Evolutionary conservation across 1,284 basidiomycete species (phyloP), one percentile per base, ranked within the genome.

Genomic region (Malassezia arunalokei): DNA sequence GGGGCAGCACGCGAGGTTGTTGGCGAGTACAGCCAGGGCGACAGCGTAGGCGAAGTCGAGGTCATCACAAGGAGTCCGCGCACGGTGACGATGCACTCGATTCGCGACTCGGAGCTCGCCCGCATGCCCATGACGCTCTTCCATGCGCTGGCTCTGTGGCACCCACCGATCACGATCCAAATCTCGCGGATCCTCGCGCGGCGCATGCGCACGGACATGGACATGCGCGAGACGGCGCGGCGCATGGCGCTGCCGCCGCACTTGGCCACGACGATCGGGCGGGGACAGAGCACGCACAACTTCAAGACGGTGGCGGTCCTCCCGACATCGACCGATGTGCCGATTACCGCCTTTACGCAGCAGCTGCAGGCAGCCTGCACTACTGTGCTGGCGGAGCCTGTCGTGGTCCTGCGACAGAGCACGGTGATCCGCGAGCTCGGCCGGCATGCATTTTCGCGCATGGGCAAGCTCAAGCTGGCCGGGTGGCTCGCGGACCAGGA

Each of bases 81-180:
- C 56, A 80, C 84, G 46, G 90, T 84, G 49, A 98, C 92, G 1
- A 81, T 96, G 8, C 92, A 98, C 74, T 92, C 92, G 4, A 98
- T 99, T 60, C 86, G 92, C 64, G 92, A 99, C 72, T 90, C 89
- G 0, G 94, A 99, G 73, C 78, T 99, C n/a, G 94, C 91, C 40
- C 79, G 90, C 42, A 95, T 99, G 84, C 94, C 92, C 0, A 84
- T 88, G 68, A 95, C 92, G 0, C 78, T 99, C 12, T 99, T 98
- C 78, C 96, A 98, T 73, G 92, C 92, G 0, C 92, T 77, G 48
- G 74, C 74, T 49, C 58, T 67, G 48, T 86, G 88, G 50, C 94
- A 96, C 75, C 92, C 94, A 6, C 83, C 86, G 56, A 91, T 91
- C 6, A 96, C 94, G 28, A 84, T 94, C 32, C 88, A 95, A 81